These are phyloP conservation scores for Alternaria angustiovoidea DNA, from an alignment of 2,329 filamentous ascomycete genomes.

Conservation along the genomic window DNA sequence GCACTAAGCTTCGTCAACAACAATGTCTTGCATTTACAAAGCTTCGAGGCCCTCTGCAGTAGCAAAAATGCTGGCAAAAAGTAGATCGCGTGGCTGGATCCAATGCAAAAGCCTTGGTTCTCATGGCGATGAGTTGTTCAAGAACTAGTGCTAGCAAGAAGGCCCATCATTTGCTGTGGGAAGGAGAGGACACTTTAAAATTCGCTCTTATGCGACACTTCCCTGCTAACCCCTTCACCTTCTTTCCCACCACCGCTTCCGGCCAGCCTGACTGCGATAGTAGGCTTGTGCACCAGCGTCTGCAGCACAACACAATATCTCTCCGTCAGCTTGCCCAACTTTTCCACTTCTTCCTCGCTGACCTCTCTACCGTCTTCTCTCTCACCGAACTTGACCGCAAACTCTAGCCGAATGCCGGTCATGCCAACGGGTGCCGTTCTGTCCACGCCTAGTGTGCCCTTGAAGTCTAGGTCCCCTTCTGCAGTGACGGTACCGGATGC, in stretches of 20 bases:
- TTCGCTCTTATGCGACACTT: conserved; percentile 9
- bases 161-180: too few relatives aligned
- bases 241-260: conserved; percentile 33
- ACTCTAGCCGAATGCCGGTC: conserved; percentile 55
- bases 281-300: conserved; percentile 44
- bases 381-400: conserved; percentile 53
- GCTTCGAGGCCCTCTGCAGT: too few relatives aligned
- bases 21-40: too few relatives aligned
- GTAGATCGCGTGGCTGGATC: too few relatives aligned
- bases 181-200: neutral
- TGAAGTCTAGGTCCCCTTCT: conserved; percentile 60
- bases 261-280: conserved; percentile 35
- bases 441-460: conserved; percentile 60
- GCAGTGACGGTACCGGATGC: conserved; percentile 53
- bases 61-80: too few relatives aligned
- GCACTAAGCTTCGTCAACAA: too few relatives aligned
- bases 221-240: conserved; percentile 4
- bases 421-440: conserved; percentile 57
- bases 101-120: too few relatives aligned
- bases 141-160: too few relatives aligned
- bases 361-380: conserved; percentile 47
- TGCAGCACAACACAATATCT: conserved; percentile 57
- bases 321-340: conserved; percentile 59
- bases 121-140: too few relatives aligned
- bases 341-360: conserved; percentile 54